These are phyloP conservation scores for Alternaria sp. DNA, from an alignment of 2,329 filamentous ascomycete species.

Conservation along the genomic window DNA sequence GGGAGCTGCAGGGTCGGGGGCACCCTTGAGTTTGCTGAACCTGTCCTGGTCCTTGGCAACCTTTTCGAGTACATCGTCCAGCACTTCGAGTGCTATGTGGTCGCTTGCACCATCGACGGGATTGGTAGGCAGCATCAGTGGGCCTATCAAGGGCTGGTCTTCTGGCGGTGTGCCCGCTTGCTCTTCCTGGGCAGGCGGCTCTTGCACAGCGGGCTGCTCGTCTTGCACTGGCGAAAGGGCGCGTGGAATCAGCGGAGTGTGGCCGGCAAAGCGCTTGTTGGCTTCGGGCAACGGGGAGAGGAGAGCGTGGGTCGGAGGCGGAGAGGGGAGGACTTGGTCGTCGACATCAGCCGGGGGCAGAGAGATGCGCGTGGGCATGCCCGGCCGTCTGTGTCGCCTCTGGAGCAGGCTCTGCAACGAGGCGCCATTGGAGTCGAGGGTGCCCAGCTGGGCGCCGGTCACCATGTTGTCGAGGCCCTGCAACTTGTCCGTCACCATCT, in stretches of 20 bases:
- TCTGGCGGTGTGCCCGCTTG: conserved; percentile 22
- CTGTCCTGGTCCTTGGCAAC: conserved; percentile 30
- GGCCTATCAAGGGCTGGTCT: conserved; percentile 36
- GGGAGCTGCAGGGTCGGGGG: conserved; percentile 12
- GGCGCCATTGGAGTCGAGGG: conserved; percentile 6
- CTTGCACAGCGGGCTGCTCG: conserved; percentile 10
- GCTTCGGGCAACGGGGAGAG: conserved; percentile 44
- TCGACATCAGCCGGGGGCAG: conserved; percentile 28
- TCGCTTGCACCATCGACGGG: conserved; percentile 41
- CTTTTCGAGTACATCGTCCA: conserved; percentile 36
- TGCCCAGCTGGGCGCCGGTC: conserved; percentile 3
- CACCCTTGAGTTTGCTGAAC: conserved; percentile 24
- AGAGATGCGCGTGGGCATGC: conserved; percentile 32
- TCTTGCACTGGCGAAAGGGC: conserved; percentile 19
- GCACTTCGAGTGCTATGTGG: conserved; percentile 34
- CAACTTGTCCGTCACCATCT: conserved; percentile 32
- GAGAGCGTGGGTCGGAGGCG: conserved; percentile 36
- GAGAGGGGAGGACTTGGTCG: conserved; percentile 38
- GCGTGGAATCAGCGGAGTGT: conserved; percentile 43
- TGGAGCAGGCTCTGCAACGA: conserved; percentile 28
- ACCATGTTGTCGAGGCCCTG: conserved; percentile 19
- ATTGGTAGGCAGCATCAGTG: conserved; percentile 41
- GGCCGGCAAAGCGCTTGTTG: conserved; percentile 45
- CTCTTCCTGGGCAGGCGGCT: conserved; percentile 17
- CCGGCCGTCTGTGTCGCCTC: conserved; percentile 30